These are phyloP conservation scores for Tetragonia tetragonoides DNA, from an alignment of 148 eudicot species.

Conservation along the genomic window DNA sequence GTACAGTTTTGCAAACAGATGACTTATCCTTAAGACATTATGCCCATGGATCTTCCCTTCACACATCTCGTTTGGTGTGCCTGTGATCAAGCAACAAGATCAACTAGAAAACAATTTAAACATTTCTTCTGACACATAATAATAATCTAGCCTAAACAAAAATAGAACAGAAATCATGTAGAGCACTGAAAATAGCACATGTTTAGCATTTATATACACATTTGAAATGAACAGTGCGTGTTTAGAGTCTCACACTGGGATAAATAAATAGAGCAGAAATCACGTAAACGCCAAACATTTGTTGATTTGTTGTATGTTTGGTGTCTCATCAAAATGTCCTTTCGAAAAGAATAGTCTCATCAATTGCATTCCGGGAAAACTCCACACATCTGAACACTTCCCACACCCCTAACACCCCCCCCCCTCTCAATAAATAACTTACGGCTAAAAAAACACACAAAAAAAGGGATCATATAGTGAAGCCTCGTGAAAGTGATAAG, in stretches of 20 bases:
- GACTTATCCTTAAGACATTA: conserved; percentile 62
- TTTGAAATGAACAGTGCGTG: too few relatives aligned
- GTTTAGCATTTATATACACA: not conserved
- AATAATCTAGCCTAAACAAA: not conserved
- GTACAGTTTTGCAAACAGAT: conserved; percentile 69
- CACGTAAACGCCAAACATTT: too few relatives aligned
- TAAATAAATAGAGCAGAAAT: too few relatives aligned
- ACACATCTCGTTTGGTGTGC: conserved; percentile 39
- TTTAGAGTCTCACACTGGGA: too few relatives aligned
- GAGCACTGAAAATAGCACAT: not conserved
- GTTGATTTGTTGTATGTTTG: not conserved
- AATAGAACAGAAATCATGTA: not conserved
- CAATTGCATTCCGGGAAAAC: not conserved
- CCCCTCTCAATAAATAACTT: too few relatives aligned
- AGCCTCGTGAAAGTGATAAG: not conserved
- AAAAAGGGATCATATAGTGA: not conserved
- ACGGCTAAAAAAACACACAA: too few relatives aligned
- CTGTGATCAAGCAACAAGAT: conserved; percentile 18
- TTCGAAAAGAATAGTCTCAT: too few relatives aligned
- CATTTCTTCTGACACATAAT: not conserved
- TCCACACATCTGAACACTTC: not conserved
- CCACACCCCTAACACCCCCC: not conserved
- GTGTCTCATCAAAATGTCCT: not conserved
- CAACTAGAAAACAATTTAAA: not conserved
- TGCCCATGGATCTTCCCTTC: conserved; percentile 63